These are phyloP conservation scores for Phytophthora crassamura DNA, from an alignment of 352 stramenopile genomes.

Conservation along the genomic window DNA sequence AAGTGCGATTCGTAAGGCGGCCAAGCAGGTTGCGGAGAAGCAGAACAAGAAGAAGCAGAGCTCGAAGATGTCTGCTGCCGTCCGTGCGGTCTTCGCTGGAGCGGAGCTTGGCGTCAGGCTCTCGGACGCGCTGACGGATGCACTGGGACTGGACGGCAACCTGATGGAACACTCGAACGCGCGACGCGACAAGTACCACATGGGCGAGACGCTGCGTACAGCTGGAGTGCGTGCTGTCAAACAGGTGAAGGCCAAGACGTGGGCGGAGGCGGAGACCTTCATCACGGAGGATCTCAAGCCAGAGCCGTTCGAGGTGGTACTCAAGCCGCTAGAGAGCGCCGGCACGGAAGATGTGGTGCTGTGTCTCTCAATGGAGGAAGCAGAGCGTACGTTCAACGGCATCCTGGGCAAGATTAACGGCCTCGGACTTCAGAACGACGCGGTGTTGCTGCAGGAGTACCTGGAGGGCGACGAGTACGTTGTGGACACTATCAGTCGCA, in stretches of 20 bases:
- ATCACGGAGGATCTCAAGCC: conserved; percentile 70
- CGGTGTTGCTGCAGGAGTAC: conserved; percentile 93
- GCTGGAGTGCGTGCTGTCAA: conserved; percentile 89
- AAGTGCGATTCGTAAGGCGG: conserved; percentile 41
- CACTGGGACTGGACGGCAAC: conserved; percentile 89
- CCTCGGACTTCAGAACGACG: conserved; percentile 86
- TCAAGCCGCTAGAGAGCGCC: conserved; percentile 91
- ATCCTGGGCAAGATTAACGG: conserved; percentile 91
- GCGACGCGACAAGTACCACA: conserved; percentile 84
- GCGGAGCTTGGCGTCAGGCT: conserved; percentile 94
- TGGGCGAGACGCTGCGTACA: conserved; percentile 86
- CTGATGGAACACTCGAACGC: conserved; percentile 72
- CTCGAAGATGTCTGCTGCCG: conserved; percentile 24
- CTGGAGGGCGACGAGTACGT: conserved; percentile 96
- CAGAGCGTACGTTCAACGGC: conserved; percentile 77
- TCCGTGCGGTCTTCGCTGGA: conserved; percentile 91
- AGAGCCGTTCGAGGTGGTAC: conserved; percentile 82
- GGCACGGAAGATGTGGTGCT: conserved; percentile 86
- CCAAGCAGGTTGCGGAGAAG: conserved; percentile 57
- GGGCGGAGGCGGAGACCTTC: conserved; percentile 77
- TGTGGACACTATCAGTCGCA: conserved; percentile 94
- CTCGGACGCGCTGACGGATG: conserved; percentile 89
- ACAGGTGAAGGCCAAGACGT: conserved; percentile 87
- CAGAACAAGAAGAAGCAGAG: conserved; percentile 43
- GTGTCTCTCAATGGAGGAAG: conserved; percentile 77